Evolutionary conservation across 1,139 yeast species (phyloP).

Genomic region (Yamadazyma kanchanaburiensis): DNA sequence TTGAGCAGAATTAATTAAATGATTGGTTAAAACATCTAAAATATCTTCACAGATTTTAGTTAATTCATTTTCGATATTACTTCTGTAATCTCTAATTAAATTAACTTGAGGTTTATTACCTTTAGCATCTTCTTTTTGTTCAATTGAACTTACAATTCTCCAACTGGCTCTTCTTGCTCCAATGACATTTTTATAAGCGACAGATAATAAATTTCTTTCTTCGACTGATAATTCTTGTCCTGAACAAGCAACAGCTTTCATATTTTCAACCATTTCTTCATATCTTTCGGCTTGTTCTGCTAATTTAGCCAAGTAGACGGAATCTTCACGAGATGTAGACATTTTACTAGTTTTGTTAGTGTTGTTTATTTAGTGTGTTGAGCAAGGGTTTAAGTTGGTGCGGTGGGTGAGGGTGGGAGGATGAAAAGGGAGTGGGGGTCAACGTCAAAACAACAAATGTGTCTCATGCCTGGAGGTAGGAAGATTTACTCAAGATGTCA

Average conservation of each 20-base stretch:
- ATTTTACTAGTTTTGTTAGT: conserved; percentile 41
- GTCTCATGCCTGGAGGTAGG: no score
- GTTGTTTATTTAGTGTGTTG: conserved; percentile 1
- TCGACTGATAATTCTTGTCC: conserved; percentile 96
- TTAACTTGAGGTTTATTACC: conserved; percentile 86
- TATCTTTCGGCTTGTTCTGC: conserved; percentile 99
- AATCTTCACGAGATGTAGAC: conserved; percentile 95
- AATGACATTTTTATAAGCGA: conserved; percentile 96
- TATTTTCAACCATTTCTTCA: conserved; percentile 98
- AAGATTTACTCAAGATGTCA: no score
- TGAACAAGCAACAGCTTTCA: conserved; percentile 95
- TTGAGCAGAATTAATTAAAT: conserved; percentile 90
- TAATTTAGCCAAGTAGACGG: conserved; percentile 96
- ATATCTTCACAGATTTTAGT: conserved; percentile 94
- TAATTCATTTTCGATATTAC: conserved; percentile 91
- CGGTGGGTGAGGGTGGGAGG: no score
- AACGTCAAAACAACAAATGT: no score
- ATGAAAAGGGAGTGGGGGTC: no score
- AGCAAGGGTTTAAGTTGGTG: background rate
- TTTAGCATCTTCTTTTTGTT: conserved; percentile 96
- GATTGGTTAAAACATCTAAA: conserved; percentile 79
- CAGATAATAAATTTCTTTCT: conserved; percentile 95
- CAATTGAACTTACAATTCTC: conserved; percentile 97
- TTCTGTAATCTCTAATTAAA: conserved; percentile 90
- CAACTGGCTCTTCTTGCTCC: conserved; percentile 99